Evolutionary conservation across 352 stramenopile species (phyloP).

Genomic region (Phytophthora multivora): DNA sequence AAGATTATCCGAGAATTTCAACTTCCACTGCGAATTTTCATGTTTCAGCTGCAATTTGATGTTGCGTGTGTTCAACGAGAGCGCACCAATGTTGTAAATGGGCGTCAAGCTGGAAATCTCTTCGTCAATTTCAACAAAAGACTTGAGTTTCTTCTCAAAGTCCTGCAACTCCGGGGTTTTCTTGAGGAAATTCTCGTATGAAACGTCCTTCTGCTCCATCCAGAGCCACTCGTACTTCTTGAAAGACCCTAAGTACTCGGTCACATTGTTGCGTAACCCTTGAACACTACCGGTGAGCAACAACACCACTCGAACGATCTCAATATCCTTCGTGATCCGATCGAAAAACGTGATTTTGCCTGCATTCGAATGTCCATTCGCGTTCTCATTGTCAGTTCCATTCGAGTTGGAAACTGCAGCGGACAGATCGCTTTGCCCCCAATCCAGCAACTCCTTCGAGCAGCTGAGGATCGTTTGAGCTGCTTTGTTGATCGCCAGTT

Average conservation of each 20-base stretch:
- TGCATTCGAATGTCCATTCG: conserved; percentile 29
- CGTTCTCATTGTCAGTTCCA: conserved; percentile 11
- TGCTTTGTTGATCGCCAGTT: conserved; percentile 97
- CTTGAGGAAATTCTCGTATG: conserved; percentile 95
- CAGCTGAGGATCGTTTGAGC: conserved; percentile 96
- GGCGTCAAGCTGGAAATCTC: conserved; percentile 90
- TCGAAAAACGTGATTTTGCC: conserved; percentile 95
- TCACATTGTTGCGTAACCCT: conserved; percentile 96
- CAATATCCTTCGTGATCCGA: conserved; percentile 98
- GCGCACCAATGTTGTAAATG: conserved; percentile 96
- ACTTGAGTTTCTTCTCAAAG: conserved; percentile 96
- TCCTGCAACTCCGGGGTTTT: conserved; percentile 95
- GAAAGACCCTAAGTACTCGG: conserved; percentile 97
- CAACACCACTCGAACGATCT: conserved; percentile 97
- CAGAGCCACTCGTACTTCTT: conserved; percentile 97
- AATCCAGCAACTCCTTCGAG: conserved; percentile 97
- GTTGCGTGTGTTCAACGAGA: conserved; percentile 96
- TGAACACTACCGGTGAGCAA: conserved; percentile 98
- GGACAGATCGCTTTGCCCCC: conserved; percentile 84
- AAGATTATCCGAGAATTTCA: conserved; percentile 97
- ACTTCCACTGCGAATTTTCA: conserved; percentile 97
- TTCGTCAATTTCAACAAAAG: conserved; percentile 95
- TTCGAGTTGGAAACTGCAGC: conserved; percentile 31
- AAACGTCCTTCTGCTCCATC: conserved; percentile 96
- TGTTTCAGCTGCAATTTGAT: conserved; percentile 97